Evolutionary conservation across 306 rosid species (phyloP).

Genomic region (Inga oerstediana): DNA sequence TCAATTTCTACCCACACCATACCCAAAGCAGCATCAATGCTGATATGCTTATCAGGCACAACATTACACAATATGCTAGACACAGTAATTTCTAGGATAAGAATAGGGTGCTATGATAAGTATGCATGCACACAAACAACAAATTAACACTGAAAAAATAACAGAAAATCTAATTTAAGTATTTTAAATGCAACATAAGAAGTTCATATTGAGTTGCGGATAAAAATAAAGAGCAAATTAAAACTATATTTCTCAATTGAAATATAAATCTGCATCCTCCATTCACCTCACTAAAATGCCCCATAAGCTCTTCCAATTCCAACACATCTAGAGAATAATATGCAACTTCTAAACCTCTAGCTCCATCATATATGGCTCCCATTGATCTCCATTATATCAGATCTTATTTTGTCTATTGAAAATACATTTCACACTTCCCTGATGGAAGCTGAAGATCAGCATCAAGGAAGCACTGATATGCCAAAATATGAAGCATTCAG

Average conservation of each 20-base stretch:
- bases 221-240: background rate
- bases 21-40: background rate
- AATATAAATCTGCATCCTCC: background rate
- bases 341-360: background rate
- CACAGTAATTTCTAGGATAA: background rate
- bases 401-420: background rate
- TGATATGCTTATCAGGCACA: background rate
- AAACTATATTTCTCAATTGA: background rate
- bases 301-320: background rate
- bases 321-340: background rate
- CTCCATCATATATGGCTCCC: background rate
- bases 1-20: background rate
- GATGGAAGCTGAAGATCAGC: background rate
- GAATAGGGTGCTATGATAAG: background rate
- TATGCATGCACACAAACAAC: background rate
- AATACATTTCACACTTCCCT: background rate
- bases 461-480: background rate
- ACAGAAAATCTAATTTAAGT: background rate
- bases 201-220: background rate
- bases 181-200: background rate
- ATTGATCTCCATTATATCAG: background rate
- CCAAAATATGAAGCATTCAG: background rate
- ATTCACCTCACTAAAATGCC: background rate
- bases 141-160: background rate
- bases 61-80: background rate